Percentiles rank a stretch among this genome's conserved stretches.
Conservation (phyloP, 331 rosid species). For the Saraca asoca region DNA sequence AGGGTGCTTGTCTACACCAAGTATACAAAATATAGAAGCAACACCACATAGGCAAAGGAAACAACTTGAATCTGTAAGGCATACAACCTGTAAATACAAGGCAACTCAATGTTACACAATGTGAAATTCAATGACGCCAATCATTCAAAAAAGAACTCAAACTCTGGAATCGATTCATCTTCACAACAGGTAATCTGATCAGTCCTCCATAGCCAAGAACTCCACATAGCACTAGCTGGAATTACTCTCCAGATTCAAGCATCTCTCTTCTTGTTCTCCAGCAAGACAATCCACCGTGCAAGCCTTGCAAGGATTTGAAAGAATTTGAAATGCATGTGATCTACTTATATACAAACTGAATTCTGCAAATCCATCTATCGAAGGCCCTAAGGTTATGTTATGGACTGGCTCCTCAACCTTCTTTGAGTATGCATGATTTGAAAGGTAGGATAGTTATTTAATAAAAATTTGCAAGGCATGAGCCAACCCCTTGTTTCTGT, state of each 20-base stretch:
- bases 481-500: constrained; percentile 25
- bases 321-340: constrained; percentile 11
- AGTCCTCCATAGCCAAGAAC: neutral
- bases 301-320: neutral
- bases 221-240: neutral
- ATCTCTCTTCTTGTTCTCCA: constrained; percentile 7
- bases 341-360: neutral
- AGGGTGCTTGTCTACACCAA: too few species aligned
- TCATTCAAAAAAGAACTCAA: too few species aligned
- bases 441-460: constrained; percentile 10
- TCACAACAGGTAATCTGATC: neutral
- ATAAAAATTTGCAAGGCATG: constrained; percentile 24
- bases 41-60: too few species aligned
- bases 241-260: neutral
- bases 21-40: too few species aligned
- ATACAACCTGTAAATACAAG: too few species aligned
- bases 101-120: too few species aligned
- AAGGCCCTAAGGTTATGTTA: constrained; percentile 26
- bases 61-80: too few species aligned
- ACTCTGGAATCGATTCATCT: too few species aligned
- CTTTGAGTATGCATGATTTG: constrained; percentile 7
- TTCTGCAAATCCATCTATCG: neutral
- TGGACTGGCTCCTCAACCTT: constrained; percentile 26
- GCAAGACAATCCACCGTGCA: neutral
- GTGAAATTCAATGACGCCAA: too few species aligned